Base-by-base conservation (phyloP, 1,284 basidiomycete genomes). In the Ganoderma lucidum region DNA sequence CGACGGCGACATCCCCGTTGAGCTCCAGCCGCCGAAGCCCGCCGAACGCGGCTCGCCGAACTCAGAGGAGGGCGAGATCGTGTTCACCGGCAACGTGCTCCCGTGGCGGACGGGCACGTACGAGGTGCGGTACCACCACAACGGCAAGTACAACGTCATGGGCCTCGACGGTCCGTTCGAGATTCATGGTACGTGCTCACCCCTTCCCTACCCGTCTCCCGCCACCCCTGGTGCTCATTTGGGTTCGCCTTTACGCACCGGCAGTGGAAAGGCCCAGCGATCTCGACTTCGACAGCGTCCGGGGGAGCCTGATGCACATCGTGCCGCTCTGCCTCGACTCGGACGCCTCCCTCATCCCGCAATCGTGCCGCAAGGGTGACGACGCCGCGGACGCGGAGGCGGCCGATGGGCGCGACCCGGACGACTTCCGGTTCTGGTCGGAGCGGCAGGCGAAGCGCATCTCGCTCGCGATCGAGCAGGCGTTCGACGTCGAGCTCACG, bases 81-180 rank as follows among this genome's bases (percentile, higher is more conserved):
- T 89, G 2, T 97, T 98, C 83, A 87, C 88, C 72, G 90, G 90
- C 9, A 88, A 94, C 72, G 88, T 87, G 10, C 82, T 99, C 39
- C 96, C 97, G 3, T 98, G 97, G 97, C 81, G 87, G 28, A 87
- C 89, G 39, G 98, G 97, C 3, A 81, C 82, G 66, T 99, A 99
- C 79, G 97, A 99, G 86, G 90, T 96, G 76, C 90, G 93, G 2
- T 95, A 95, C 77, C 96, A 97, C 79, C 96, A 97, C 75, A 94
- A 96, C 79, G 95, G 95, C 61, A 98, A 97, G 80, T 95, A 99
- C 82, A 98, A 97, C 78, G 97, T 99, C 67, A 93, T 99, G 87
- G 90, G 91, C 66, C 80, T 92, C 62, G 90, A 93, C 66, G 90
- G 90, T 1, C 95, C 95, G 1, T 83, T 99, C 69, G 96, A 98